These are phyloP conservation scores for Aspergillus haitiensis DNA, from an alignment of 495 filamentous ascomycete genomes.

Conservation along the genomic window DNA sequence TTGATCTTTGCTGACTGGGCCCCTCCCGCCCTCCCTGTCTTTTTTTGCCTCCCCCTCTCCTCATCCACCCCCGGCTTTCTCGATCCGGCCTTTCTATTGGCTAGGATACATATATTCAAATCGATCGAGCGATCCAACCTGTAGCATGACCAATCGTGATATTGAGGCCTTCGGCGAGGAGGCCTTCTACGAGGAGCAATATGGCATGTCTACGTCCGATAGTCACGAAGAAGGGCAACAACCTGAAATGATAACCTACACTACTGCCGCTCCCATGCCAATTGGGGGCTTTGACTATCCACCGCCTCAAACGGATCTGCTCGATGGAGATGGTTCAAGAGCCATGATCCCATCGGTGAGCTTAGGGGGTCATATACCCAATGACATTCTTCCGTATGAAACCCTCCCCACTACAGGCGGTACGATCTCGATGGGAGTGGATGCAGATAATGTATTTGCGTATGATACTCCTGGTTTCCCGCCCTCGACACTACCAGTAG, in stretches of 20 bases:
- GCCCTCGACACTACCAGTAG: constrained; percentile 25
- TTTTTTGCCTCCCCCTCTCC: not conserved
- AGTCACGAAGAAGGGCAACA: constrained; percentile 17
- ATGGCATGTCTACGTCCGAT: constrained; percentile 16
- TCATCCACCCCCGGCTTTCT: not conserved
- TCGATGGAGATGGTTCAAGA: constrained; percentile 7
- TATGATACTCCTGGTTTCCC: constrained; percentile 29
- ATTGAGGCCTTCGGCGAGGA: constrained; percentile 21
- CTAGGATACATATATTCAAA: constrained; percentile 1
- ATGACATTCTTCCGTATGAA: constrained; percentile 37
- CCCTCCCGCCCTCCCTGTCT: not conserved
- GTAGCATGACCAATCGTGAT: constrained; percentile 15
- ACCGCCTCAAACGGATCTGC: constrained; percentile 14
- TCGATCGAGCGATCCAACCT: constrained; percentile 23
- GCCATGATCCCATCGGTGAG: constrained; percentile 26
- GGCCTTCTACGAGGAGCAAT: constrained; percentile 22
- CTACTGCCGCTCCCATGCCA: constrained; percentile 18
- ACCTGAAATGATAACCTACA: constrained; percentile 14
- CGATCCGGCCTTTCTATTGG: constrained; percentile 25
- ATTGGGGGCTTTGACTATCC: constrained; percentile 20
- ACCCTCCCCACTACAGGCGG: constrained; percentile 21
- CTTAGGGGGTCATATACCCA: constrained; percentile 29
- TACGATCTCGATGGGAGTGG: constrained; percentile 31
- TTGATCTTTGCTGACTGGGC: not conserved
- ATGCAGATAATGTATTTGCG: constrained; percentile 27